Conservation (phyloP, 164 flowering plant species). For the Nymphaea colorata region DNA sequence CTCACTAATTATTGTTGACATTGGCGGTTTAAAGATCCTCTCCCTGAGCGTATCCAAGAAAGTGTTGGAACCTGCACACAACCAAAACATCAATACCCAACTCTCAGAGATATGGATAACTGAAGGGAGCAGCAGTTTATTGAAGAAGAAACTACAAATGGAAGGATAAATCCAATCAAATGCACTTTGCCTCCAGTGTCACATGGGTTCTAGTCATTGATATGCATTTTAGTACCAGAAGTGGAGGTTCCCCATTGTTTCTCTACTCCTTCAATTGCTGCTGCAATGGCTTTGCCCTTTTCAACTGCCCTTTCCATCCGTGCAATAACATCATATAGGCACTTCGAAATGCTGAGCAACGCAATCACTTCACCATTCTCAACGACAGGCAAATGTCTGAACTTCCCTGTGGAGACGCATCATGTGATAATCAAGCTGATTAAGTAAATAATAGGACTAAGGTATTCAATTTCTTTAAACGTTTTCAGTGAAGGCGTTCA, state of each 20-base stretch:
- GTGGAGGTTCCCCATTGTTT: constrained; percentile 78
- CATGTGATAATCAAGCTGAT: not conserved
- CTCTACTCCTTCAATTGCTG: constrained; percentile 99
- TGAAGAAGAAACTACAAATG: too few relatives aligned
- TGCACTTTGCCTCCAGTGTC: too few relatives aligned
- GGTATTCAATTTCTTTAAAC: too few relatives aligned
- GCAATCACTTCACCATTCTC: constrained; percentile 98
- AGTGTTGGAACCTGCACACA: constrained; percentile 53
- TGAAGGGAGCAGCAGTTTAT: too few relatives aligned
- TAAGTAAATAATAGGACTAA: too few relatives aligned
- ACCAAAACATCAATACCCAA: not conserved
- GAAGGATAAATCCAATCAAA: too few relatives aligned
- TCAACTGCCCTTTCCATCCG: constrained; percentile 99
- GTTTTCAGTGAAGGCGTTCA: too few relatives aligned
- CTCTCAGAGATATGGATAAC: too few relatives aligned
- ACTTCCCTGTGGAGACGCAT: constrained; percentile 56
- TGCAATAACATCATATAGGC: constrained; percentile 98
- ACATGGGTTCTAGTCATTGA: not conserved
- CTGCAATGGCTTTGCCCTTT: constrained; percentile 98
- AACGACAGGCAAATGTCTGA: constrained; percentile 97
- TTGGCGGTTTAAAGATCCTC: constrained; percentile 74
- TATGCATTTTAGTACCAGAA: constrained; percentile 32
- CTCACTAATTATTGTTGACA: constrained; percentile 80
- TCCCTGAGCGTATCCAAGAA: constrained; percentile 87
- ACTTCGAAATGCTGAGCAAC: constrained; percentile 93